Evolutionary conservation across 2,329 filamentous ascomycete species (phyloP).

Genomic region (Cryoendolithus antarcticus): DNA sequence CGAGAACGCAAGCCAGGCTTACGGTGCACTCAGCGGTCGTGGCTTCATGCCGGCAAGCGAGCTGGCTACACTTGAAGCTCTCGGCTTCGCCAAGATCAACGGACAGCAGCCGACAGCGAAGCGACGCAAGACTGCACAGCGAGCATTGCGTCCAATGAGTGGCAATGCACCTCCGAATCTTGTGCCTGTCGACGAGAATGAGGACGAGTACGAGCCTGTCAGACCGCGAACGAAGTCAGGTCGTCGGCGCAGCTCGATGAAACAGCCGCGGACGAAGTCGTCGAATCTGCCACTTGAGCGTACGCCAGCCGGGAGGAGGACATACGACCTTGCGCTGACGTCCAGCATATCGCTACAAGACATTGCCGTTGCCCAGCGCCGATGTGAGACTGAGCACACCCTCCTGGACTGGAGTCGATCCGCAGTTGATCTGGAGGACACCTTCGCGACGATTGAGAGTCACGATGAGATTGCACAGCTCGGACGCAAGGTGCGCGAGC

Average conservation of each 20-base stretch:
- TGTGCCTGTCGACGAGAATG: conserved; percentile 4
- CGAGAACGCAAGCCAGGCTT: conserved; percentile 6
- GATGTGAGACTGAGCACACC: conserved; percentile 8
- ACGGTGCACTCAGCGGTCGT: conserved; percentile 2
- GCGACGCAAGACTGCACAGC: conserved; percentile 14
- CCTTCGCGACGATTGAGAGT: conserved; percentile 5
- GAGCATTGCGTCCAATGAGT: conserved; percentile 13
- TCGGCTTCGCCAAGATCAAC: conserved; percentile 5
- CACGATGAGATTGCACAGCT: conserved; percentile 7
- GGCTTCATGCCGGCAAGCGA: conserved; percentile 21
- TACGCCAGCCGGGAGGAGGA: conserved; percentile 18
- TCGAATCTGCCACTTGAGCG: conserved; percentile 28
- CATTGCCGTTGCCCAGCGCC: conserved; percentile 5
- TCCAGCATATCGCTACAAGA: neutral
- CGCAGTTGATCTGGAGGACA: conserved; percentile 8
- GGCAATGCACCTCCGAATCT: conserved; percentile 8
- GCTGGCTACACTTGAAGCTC: conserved; percentile 9
- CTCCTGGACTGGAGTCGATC: conserved; percentile 17
- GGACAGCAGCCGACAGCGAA: conserved; percentile 7
- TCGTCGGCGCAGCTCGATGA: conserved; percentile 12
- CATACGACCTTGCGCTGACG: conserved; percentile 9
- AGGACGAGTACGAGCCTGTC: conserved; percentile 8
- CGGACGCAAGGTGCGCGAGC: conserved; percentile 6
- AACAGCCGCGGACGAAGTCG: conserved; percentile 22
- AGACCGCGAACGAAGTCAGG: conserved; percentile 5